These are phyloP conservation scores for Magnaporthales sp. DNA, from an alignment of 2,329 filamentous ascomycete genomes.

Conservation along the genomic window DNA sequence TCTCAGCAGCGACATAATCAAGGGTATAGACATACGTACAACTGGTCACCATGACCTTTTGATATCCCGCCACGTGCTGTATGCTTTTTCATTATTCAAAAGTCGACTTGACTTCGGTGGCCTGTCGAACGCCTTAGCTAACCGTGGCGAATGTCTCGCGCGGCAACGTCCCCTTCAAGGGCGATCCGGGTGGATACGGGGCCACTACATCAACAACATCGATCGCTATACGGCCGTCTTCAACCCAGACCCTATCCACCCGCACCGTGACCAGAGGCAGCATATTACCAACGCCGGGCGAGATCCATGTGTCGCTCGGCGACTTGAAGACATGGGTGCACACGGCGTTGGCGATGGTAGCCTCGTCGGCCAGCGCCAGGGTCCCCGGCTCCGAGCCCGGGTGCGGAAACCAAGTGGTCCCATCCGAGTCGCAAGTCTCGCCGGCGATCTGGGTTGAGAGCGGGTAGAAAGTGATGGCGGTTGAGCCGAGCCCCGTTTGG, in stretches of 20 bases:
- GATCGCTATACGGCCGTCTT: neutral
- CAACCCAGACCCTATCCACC: slow-evolving; percentile 1
- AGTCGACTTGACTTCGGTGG: neutral
- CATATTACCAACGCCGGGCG: slow-evolving; percentile 2
- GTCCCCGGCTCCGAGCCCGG: neutral
- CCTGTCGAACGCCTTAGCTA: neutral
- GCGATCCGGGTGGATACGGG: neutral
- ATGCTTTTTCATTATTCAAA: neutral
- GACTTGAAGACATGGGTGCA: slow-evolving; percentile 1
- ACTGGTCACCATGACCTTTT: neutral
- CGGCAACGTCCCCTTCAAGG: neutral
- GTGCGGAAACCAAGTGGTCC: slow-evolving; percentile 4
- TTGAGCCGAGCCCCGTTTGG: neutral
- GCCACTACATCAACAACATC: slow-evolving; percentile 5
- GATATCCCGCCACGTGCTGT: neutral
- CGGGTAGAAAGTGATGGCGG: slow-evolving; percentile 1
- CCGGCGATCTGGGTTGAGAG: slow-evolving; percentile 1
- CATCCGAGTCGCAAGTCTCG: neutral
- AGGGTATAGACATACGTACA: slow-evolving; percentile 1
- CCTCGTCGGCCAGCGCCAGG: slow-evolving; percentile 2
- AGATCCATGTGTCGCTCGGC: slow-evolving; percentile 4
- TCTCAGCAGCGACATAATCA: slow-evolving; percentile 2
- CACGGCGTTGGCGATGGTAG: neutral
- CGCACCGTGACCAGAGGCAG: slow-evolving; percentile 4
- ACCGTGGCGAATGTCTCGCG: neutral